Percentiles rank a stretch among this genome's conserved stretches.
These are phyloP conservation scores for Phoenix roebelenii DNA, from an alignment of 176 grass and related monocot genomes.

Conservation along the genomic window DNA sequence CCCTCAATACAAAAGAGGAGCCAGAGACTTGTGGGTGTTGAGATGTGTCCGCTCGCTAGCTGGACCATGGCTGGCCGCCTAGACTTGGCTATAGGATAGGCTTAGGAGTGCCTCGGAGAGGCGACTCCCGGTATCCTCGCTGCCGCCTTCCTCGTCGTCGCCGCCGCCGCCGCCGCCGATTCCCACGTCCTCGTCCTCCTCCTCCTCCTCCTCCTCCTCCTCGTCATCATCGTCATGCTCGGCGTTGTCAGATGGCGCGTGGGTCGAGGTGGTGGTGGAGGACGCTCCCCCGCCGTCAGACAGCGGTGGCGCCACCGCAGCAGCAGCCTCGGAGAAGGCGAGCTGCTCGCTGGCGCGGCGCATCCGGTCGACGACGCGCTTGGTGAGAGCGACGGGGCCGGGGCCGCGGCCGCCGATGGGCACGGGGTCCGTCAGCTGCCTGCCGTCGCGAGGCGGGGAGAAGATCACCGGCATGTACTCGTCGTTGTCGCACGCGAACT, in stretches of 20 bases:
- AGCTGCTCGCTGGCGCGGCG: conserved; percentile 7
- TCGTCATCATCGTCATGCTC: conserved; percentile 6
- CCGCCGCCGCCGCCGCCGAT: conserved; percentile 8
- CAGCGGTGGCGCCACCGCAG: neutral
- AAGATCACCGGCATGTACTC: conserved; percentile 91
- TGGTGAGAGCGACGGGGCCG: conserved; percentile 6
- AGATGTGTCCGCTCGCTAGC: neutral
- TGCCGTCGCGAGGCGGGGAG: conserved; percentile 80
- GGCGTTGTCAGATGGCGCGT: conserved; percentile 39
- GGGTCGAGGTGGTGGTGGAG: conserved; percentile 50
- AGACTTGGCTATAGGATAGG: conserved; percentile 40
- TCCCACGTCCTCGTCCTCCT: conserved; percentile 1
- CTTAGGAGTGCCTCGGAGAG: conserved; percentile 23
- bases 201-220: conserved; percentile 4
- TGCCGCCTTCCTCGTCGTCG: neutral
- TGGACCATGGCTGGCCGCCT: conserved; percentile 2
- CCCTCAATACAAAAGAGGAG: conserved; percentile 21
- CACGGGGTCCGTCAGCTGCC: conserved; percentile 59
- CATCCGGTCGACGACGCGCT: neutral
- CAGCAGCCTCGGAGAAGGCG: neutral
- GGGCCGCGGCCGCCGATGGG: conserved; percentile 48
- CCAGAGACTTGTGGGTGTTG: neutral
- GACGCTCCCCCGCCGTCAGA: conserved; percentile 57
- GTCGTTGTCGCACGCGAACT: conserved; percentile 92
- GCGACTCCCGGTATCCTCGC: neutral